Evolutionary conservation across 2,329 filamentous ascomycete species (phyloP), one percentile per base, ranked within the genome.

Genomic region (Fusarium sp.): DNA sequence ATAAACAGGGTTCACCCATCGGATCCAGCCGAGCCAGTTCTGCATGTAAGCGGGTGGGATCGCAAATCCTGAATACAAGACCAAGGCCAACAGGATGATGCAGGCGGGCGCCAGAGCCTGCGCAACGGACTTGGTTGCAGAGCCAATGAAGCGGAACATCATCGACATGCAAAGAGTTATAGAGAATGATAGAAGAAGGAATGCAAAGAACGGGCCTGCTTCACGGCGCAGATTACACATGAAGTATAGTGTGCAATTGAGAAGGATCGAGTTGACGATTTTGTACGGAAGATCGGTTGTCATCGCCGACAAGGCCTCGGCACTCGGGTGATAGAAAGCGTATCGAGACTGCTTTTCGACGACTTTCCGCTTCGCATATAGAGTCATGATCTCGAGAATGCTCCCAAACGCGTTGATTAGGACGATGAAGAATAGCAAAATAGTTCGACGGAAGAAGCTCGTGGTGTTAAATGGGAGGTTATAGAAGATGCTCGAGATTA

Each of bases 121-220:
- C 1, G 67, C 63, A 14, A 78, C 47, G 2, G 75, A 72, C 28
- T 73, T 77, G 8, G 76, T 77, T 2, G 63, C 54, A 0, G 75
- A 76, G 6, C 75, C 75, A 8, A 80, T 75, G 24, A 77, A 76
- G 17, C 79, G 75, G 80, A 92, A 92, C 66, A 92, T 48, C 85
- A 90, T 91, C 26, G 89, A 90, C 90, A 92, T 91, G 62, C 86
- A 86, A 66, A 92, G 78, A 0, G 89, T 90, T 13, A 87, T 85
- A 28, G 85, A 79, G 76, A 91, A 85, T 17, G 84, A 83, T 42
- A 87, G 78, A 1, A 87, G 73, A 5, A 84, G 77, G 62, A 85
- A 87, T 52, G 82, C 84, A 75, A 87, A 87, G 78, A 87, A 87
- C 2, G 82, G 78, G 2, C 83, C 84, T 0, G 91, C 63, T 86